phyloP scores from a whole-genome alignment of 2,329 filamentous ascomycete species.

The Fusarium sp. region DNA sequence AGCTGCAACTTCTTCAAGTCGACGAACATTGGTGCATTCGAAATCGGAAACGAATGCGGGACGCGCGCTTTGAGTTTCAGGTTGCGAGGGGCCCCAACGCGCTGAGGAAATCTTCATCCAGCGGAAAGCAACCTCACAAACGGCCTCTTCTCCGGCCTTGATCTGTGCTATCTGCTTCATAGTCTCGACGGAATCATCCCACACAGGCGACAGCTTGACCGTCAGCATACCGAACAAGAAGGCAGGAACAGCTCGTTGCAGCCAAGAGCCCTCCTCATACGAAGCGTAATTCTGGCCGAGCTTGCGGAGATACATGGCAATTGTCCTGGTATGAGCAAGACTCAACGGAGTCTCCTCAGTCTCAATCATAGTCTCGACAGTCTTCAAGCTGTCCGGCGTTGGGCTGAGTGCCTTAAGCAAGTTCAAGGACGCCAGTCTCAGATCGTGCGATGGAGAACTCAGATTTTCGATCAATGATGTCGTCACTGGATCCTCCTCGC shows the following conservation, averaged over 20 bases:
- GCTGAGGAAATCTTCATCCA: conserved; percentile 77
- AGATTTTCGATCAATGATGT: conserved; percentile 78
- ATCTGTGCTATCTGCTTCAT: conserved; percentile 80
- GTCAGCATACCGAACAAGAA: conserved; percentile 93
- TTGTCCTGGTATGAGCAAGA: conserved; percentile 78
- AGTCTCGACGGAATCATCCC: conserved; percentile 84
- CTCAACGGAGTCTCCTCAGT: conserved; percentile 84
- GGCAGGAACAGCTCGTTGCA: conserved; percentile 78
- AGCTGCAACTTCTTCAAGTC: conserved; percentile 65
- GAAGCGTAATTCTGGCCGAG: conserved; percentile 74
- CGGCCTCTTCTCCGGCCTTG: conserved; percentile 77
- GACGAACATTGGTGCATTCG: conserved; percentile 81
- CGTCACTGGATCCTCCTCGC: conserved; percentile 71
- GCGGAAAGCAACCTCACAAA: conserved; percentile 79
- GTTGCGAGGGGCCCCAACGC: conserved; percentile 61
- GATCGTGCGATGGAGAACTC: conserved; percentile 77
- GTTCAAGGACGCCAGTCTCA: conserved; percentile 79
- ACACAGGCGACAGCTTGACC: conserved; percentile 84
- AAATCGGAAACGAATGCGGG: conserved; percentile 75
- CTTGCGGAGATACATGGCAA: conserved; percentile 89
- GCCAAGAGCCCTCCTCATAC: conserved; percentile 70
- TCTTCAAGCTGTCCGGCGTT: conserved; percentile 41
- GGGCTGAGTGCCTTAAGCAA: conserved; percentile 72
- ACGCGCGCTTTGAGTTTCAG: conserved; percentile 51
- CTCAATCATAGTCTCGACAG: conserved; percentile 72